Percentiles rank a stretch among this genome's conserved stretches.
phyloP scores from a whole-genome alignment of 164 flowering plant genomes.

The Paratinospora sagittata region DNA sequence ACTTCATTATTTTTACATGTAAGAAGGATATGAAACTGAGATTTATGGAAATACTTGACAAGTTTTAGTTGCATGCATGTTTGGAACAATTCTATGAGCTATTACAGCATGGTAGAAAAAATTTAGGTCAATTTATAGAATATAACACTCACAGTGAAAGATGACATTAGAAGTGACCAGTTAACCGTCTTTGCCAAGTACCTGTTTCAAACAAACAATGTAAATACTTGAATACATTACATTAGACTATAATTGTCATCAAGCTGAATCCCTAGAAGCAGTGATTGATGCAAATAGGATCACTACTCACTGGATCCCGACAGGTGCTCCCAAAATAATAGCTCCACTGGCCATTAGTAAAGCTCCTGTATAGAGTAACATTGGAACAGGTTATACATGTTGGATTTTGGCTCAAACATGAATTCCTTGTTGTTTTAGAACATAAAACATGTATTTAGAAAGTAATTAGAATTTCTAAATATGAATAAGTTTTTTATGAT shows the following conservation, averaged over 20 bases:
- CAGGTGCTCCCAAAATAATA: slow-evolving; percentile 75
- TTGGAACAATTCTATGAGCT: neutral
- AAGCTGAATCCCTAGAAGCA: neutral
- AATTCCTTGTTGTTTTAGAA: no score
- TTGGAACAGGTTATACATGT: neutral
- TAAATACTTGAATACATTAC: slow-evolving; percentile 3
- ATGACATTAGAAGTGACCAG: slow-evolving; percentile 89
- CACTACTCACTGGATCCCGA: slow-evolving; percentile 74
- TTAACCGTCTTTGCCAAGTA: slow-evolving; percentile 46
- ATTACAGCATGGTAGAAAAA: neutral
- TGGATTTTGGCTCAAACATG: no score
- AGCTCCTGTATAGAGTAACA: slow-evolving; percentile 52
- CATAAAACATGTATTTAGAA: no score
- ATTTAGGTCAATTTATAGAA: neutral
- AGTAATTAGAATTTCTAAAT: no score
- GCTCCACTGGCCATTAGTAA: slow-evolving; percentile 72
- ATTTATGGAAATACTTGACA: neutral
- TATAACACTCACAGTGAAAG: slow-evolving; percentile 55
- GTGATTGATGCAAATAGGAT: neutral
- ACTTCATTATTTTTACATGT: slow-evolving; percentile 8
- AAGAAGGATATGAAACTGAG: neutral
- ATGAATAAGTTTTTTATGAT: no score
- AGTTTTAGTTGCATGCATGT: neutral
- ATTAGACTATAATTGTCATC: neutral
- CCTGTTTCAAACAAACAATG: slow-evolving; percentile 31